Percentiles rank a stretch among this genome's conserved stretches.
Conservation (phyloP, 2,329 filamentous ascomycete genomes). For the Paecilomyces sp. region DNA sequence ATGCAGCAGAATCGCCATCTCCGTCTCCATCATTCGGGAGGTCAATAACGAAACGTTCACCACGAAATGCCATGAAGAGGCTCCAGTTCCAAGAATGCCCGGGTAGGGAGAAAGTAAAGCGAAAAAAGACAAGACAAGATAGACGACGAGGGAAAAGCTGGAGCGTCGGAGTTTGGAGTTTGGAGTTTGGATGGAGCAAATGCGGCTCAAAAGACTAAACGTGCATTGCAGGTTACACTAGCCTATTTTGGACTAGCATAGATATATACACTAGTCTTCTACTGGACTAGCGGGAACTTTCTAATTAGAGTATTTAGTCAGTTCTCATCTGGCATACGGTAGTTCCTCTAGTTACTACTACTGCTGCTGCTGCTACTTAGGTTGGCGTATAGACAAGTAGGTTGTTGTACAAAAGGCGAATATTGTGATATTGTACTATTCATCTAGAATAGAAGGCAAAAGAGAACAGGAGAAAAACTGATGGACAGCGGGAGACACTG, state of each 20-base stretch:
- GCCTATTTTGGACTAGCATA: slow-evolving; percentile 13
- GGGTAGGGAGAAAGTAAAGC: background rate
- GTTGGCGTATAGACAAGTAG: too few species aligned
- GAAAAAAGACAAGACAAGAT: background rate
- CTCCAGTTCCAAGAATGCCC: background rate
- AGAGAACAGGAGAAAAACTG: too few species aligned
- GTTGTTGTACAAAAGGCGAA: too few species aligned
- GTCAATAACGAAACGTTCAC: slow-evolving; percentile 56
- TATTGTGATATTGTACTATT: too few species aligned
- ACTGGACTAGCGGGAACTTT: background rate
- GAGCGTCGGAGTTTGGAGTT: background rate
- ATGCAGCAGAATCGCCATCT: slow-evolving; percentile 15
- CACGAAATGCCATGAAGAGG: slow-evolving; percentile 43
- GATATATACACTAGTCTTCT: background rate
- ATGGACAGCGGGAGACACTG: too few species aligned
- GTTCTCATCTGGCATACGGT: background rate
- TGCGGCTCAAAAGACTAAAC: slow-evolving; percentile 35
- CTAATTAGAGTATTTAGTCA: background rate
- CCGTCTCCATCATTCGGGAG: slow-evolving; percentile 45
- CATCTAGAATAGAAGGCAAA: too few species aligned
- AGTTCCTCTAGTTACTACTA: too few species aligned
- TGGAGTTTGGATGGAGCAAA: slow-evolving; percentile 19
- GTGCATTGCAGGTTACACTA: slow-evolving; percentile 13
- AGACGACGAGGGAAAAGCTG: slow-evolving; percentile 3
- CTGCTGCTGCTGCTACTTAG: too few species aligned